Conservation (phyloP, 352 stramenopile genomes). For the Aphanomyces astaci region DNA sequence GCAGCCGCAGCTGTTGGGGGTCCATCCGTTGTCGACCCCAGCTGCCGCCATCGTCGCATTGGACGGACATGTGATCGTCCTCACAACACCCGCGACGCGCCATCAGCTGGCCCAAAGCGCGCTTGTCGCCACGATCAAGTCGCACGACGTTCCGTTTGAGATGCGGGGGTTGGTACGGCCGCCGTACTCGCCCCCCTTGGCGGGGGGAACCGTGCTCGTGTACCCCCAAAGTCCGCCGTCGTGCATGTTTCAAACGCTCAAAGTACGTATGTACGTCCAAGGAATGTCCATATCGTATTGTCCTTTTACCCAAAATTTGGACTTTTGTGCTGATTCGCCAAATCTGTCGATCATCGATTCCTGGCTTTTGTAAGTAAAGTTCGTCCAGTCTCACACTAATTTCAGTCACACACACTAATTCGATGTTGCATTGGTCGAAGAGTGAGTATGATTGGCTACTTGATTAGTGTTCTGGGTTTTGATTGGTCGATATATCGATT, state of each 20-base stretch:
- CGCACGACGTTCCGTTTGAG: conserved; percentile 8
- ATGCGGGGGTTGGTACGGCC: background rate
- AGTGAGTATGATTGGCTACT: conserved; percentile 28
- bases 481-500: too few species aligned
- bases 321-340: too few species aligned
- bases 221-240: conserved; percentile 70
- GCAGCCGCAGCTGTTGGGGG: conserved; percentile 60
- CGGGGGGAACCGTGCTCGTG: conserved; percentile 63
- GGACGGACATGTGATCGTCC: conserved; percentile 66
- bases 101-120: background rate
- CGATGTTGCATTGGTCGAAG: conserved; percentile 8
- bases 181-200: background rate
- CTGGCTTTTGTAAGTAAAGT: too few species aligned
- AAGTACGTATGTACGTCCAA: conserved; percentile 30
- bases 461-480: too few species aligned
- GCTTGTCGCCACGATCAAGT: background rate
- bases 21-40: conserved; percentile 50
- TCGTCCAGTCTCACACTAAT: too few species aligned
- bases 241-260: conserved; percentile 51
- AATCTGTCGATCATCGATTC: too few species aligned
- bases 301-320: too few species aligned
- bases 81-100: conserved; percentile 27
- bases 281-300: too few species aligned
- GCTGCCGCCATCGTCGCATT: conserved; percentile 55
- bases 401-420: too few species aligned